These are phyloP conservation scores for Hymenochaete sp. DNA, from an alignment of 1,284 basidiomycete species.

Conservation along the genomic window DNA sequence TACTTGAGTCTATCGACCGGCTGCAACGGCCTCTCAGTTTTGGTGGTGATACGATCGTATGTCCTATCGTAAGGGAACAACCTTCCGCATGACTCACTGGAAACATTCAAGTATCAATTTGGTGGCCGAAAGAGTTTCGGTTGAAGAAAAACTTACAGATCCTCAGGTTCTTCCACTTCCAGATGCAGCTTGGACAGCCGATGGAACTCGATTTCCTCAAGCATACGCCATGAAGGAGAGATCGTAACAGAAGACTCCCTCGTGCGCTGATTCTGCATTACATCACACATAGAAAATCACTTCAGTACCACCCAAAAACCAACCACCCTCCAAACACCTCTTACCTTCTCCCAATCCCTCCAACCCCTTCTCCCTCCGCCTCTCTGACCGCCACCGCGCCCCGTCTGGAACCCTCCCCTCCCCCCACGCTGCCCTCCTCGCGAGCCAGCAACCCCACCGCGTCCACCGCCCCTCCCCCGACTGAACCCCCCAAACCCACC, in stretches of 20 bases:
- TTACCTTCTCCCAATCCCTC: constrained; percentile 92
- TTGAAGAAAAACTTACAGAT: constrained; percentile 51
- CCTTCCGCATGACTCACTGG: constrained; percentile 80
- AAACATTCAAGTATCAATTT: constrained; percentile 7
- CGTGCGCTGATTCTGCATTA: constrained; percentile 67
- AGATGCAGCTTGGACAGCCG: constrained; percentile 87
- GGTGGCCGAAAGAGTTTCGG: background rate
- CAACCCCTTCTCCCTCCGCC: constrained; percentile 73
- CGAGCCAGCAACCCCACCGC: constrained; percentile 35
- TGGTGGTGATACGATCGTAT: constrained; percentile 94
- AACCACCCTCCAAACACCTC: constrained; percentile 18
- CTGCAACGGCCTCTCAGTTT: constrained; percentile 85
- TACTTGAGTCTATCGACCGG: constrained; percentile 94
- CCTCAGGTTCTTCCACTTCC: constrained; percentile 85
- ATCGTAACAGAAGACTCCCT: constrained; percentile 95
- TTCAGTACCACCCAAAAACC: constrained; percentile 3
- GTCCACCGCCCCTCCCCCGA: constrained; percentile 46
- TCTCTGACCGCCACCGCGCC: constrained; percentile 37
- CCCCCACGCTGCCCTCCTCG: constrained; percentile 38
- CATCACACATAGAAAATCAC: background rate
- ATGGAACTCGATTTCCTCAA: constrained; percentile 97
- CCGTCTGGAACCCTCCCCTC: constrained; percentile 36
- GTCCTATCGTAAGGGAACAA: constrained; percentile 91
- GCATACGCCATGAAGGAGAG: constrained; percentile 84
- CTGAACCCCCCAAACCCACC: constrained; percentile 44